These are phyloP conservation scores for Xylaria cubensis DNA, from an alignment of 495 filamentous ascomycete genomes.

Conservation along the genomic window DNA sequence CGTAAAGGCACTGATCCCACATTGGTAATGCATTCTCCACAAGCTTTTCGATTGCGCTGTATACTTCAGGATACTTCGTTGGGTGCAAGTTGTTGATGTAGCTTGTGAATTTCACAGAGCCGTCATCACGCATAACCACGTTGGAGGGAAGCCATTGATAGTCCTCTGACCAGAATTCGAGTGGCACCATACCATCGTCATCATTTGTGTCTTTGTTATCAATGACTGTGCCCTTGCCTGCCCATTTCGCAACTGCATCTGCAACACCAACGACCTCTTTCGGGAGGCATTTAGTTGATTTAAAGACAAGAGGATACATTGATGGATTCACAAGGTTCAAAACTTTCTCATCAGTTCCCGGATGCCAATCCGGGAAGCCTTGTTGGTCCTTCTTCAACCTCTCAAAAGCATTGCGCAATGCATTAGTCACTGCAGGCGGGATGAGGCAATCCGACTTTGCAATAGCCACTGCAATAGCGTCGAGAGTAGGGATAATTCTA, in stretches of 20 bases:
- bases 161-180: constrained; percentile 51
- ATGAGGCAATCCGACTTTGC: constrained; percentile 43
- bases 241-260: constrained; percentile 42
- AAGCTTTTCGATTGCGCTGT: constrained; percentile 58
- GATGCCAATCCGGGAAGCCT: constrained; percentile 63
- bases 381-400: constrained; percentile 52
- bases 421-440: constrained; percentile 24
- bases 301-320: constrained; percentile 65
- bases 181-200: constrained; percentile 33
- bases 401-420: constrained; percentile 34
- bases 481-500: constrained; percentile 45
- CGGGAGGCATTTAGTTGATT: constrained; percentile 40
- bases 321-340: constrained; percentile 68
- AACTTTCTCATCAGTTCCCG: constrained; percentile 60
- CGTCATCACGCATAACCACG: constrained; percentile 50
- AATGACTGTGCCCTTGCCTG: constrained; percentile 39
- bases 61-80: constrained; percentile 52
- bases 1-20: constrained; percentile 55
- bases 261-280: constrained; percentile 42
- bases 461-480: constrained; percentile 33
- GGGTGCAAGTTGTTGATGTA: constrained; percentile 75
- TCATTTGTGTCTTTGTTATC: constrained; percentile 29
- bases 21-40: constrained; percentile 59
- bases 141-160: constrained; percentile 72
- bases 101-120: constrained; percentile 69